Evolutionary conservation across 2,329 filamentous ascomycete genomes (phyloP), one percentile per base, ranked within the genome.

Genomic region (Aspergillus sp.): DNA sequence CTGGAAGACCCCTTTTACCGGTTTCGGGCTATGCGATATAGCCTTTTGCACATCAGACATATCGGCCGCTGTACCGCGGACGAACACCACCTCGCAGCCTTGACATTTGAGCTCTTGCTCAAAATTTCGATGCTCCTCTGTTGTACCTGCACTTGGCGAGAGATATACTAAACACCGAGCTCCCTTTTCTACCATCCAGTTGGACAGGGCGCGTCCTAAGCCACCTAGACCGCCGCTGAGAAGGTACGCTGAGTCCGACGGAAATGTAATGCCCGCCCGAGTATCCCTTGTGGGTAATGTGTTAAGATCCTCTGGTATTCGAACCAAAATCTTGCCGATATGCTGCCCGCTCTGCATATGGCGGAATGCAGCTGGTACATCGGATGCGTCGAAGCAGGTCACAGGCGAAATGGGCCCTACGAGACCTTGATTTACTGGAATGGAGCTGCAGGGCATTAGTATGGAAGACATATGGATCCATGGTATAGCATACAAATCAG

Each of bases 321-420:
- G 59, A 12, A 78, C 57, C 4, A 78, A 70, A 4, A 78, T 63
- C 59, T 78, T 78, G 2, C 77, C 76, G 1, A 75, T 70, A 48
- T 78, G 74, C 2, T 63, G 61, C 0, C 74, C 75, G 0, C 62
- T 41, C 8, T 70, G 70, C 53, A 78, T 70, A 51, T 64, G 67
- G 2, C 55, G 50, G 13, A 78, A 60, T 0, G 73, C 75, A 3
- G 53, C 39, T 2, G 26, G 11, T 3, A 64, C 52, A 5, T 57
- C 26, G 4, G 22, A 2, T 12, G 53, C 53, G 22, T 39, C 41
- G 15, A 55, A 56, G 43, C 41, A 15, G 11, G 36, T 53, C 7
- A 20, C 38, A 1, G 50, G 51, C 8, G 12, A 17, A 3, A 49
- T 53, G 2, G 45, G 45, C 4, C 53, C 18, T 2, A 47, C 58